These are phyloP conservation scores for Alternaria hordeiaustralica DNA, from an alignment of 2,329 filamentous ascomycete species.

Conservation along the genomic window DNA sequence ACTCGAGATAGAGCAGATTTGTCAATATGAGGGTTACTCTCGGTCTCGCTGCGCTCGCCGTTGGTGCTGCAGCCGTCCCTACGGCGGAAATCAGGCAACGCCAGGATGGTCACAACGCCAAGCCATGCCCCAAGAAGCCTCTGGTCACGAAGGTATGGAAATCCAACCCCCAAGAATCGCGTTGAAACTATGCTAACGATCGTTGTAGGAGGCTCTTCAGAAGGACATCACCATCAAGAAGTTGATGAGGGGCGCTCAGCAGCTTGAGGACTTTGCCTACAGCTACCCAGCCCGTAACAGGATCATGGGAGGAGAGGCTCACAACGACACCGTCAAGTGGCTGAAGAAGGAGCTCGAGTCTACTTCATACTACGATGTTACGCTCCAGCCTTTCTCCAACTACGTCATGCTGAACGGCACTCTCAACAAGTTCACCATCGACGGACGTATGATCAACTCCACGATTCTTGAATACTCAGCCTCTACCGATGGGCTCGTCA, in stretches of 20 bases:
- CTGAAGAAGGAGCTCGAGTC: conserved; percentile 41
- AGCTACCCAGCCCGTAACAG: conserved; percentile 46
- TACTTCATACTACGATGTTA: conserved; percentile 47
- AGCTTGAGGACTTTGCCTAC: conserved; percentile 49
- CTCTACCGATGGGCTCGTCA: conserved; percentile 28
- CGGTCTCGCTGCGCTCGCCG: conserved; percentile 29
- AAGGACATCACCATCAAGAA: conserved; percentile 32
- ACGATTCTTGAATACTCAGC: conserved; percentile 35
- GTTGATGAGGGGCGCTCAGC: conserved; percentile 37
- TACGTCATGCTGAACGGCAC: conserved; percentile 30
- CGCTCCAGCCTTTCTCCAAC: conserved; percentile 36
- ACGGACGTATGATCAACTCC: conserved; percentile 14
- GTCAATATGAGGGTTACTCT: conserved; percentile 31
- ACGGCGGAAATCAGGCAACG: background rate
- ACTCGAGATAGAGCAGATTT: background rate
- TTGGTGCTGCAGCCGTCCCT: conserved; percentile 22
- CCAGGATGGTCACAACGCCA: background rate
- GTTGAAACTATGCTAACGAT: conserved; percentile 10
- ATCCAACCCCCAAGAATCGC: background rate
- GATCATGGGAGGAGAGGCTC: conserved; percentile 46
- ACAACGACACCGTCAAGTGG: conserved; percentile 50
- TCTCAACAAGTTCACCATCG: conserved; percentile 27
- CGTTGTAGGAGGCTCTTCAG: conserved; percentile 33
- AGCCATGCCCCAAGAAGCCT: conserved; percentile 9
- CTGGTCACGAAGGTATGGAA: conserved; percentile 24